Percentiles rank a stretch among this genome's conserved stretches.
phyloP scores from a whole-genome alignment of 1,284 basidiomycete genomes.

The Naganishia cerealis region DNA sequence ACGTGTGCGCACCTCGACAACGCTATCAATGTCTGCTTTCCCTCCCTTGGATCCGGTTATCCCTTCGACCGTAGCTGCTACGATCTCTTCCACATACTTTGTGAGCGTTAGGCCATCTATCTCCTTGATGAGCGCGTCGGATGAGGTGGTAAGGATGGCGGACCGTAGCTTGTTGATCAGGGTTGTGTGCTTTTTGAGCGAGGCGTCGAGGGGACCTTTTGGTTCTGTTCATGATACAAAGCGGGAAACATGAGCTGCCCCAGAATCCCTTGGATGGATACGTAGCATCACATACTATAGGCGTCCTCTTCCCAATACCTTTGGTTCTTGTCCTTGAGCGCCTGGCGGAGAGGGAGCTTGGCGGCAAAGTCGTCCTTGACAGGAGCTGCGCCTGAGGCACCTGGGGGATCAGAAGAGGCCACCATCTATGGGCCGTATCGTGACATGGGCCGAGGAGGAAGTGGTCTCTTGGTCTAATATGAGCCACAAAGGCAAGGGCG shows the following conservation, averaged over 20 bases:
- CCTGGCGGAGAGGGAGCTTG: slow-evolving; percentile 45
- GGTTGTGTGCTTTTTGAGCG: slow-evolving; percentile 88
- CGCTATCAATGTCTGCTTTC: slow-evolving; percentile 79
- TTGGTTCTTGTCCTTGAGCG: slow-evolving; percentile 45
- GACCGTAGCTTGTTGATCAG: slow-evolving; percentile 80
- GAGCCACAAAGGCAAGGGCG: no score
- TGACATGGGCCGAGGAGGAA: not conserved
- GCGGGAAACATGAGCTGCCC: not conserved
- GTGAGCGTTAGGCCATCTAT: slow-evolving; percentile 82
- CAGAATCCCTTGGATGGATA: no score
- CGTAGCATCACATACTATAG: slow-evolving; percentile 40
- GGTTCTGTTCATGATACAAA: slow-evolving; percentile 41
- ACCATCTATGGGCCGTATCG: not conserved
- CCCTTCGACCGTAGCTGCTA: slow-evolving; percentile 82
- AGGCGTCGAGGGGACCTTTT: slow-evolving; percentile 69
- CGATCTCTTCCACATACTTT: slow-evolving; percentile 95
- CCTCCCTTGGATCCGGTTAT: slow-evolving; percentile 78
- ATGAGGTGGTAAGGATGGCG: slow-evolving; percentile 47
- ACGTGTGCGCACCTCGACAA: slow-evolving; percentile 71
- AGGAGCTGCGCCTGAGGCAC: not conserved
- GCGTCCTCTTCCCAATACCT: slow-evolving; percentile 53
- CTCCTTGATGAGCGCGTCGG: slow-evolving; percentile 83
- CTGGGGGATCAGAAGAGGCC: not conserved
- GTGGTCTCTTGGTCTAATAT: no score
- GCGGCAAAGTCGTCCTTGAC: slow-evolving; percentile 48